Evolutionary conservation across 495 filamentous ascomycete species (phyloP).

Genomic region (Alectoria sarmentosa): DNA sequence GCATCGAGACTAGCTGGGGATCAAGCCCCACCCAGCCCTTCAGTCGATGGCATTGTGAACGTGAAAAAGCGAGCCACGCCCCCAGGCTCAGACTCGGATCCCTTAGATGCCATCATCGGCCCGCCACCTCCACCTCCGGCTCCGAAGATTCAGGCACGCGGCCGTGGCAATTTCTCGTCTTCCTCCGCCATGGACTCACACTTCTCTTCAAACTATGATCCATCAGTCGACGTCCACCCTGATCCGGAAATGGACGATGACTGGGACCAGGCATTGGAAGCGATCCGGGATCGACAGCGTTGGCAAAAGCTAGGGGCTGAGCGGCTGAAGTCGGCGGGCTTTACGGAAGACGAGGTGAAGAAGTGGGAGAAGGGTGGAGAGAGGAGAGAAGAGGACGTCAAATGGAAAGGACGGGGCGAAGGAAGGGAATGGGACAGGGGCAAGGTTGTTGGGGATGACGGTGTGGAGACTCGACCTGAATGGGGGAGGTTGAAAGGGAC

Average conservation of each 20-base stretch:
- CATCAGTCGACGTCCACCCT: conserved; percentile 57
- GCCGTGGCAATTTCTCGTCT: conserved; percentile 58
- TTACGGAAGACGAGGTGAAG: conserved; percentile 66
- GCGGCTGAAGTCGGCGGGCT: conserved; percentile 68
- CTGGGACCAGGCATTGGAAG: conserved; percentile 81
- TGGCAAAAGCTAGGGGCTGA: conserved; percentile 78
- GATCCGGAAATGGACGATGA: conserved; percentile 49
- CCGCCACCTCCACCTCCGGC: conserved; percentile 55
- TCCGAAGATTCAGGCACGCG: conserved; percentile 53
- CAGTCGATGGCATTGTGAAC: conserved; percentile 38
- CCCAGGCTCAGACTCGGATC: conserved; percentile 54
- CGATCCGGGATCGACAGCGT: conserved; percentile 68
- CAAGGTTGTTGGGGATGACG: conserved; percentile 64
- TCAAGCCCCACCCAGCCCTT: conserved; percentile 51
- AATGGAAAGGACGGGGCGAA: conserved; percentile 76
- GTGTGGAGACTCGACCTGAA: conserved; percentile 27
- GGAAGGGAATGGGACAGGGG: conserved; percentile 89
- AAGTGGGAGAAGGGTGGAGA: conserved; percentile 65
- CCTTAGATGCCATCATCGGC: conserved; percentile 72
- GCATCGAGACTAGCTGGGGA: conserved; percentile 20
- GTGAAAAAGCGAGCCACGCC: conserved; percentile 43
- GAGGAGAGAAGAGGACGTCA: conserved; percentile 84
- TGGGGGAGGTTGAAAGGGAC: conserved; percentile 23
- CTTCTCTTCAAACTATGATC: conserved; percentile 74
- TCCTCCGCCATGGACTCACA: conserved; percentile 70